Evolutionary conservation across 352 stramenopile species (phyloP).

Genomic region (Pythium biforme): DNA sequence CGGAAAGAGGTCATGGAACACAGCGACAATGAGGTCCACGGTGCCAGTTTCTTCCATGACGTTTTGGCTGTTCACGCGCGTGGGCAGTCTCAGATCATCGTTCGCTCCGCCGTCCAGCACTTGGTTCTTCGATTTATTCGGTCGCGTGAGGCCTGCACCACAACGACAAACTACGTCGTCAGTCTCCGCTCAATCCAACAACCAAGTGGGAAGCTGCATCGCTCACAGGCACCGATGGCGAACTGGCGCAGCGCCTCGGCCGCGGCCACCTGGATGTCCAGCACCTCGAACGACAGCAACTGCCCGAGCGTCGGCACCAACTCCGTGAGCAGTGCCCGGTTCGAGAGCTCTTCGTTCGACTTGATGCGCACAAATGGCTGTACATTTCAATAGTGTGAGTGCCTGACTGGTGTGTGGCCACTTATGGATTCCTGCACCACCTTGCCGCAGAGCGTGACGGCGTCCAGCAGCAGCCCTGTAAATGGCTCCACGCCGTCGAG

Average conservation of each 20-base stretch:
- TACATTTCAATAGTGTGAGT: not conserved
- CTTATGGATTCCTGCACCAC: constrained; percentile 20
- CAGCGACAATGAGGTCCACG: constrained; percentile 54
- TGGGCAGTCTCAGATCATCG: constrained; percentile 61
- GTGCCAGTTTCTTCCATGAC: constrained; percentile 63
- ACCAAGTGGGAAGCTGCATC: not conserved
- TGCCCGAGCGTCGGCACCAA: constrained; percentile 55
- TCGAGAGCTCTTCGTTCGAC: constrained; percentile 76
- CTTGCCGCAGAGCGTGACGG: constrained; percentile 41
- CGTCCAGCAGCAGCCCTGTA: constrained; percentile 36
- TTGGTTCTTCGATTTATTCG: constrained; percentile 31
- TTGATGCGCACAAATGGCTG: constrained; percentile 75
- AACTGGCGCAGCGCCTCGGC: constrained; percentile 59
- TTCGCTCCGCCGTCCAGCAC: constrained; percentile 23
- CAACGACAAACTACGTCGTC: not conserved
- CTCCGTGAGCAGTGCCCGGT: constrained; percentile 44
- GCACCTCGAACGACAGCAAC: constrained; percentile 52
- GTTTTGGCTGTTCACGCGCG: constrained; percentile 63
- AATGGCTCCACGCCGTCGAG: constrained; percentile 46
- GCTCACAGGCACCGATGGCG: constrained; percentile 59
- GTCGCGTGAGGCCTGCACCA: constrained; percentile 38
- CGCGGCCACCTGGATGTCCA: constrained; percentile 63
- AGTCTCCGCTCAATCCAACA: not conserved
- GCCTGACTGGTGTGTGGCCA: no score
- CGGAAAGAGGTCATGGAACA: constrained; percentile 72